A percentile compares a stretch with the other conserved stretches of the same genome.
These are phyloP conservation scores for Ustulina deusta DNA, from an alignment of 2,329 filamentous ascomycete species.

Conservation along the genomic window DNA sequence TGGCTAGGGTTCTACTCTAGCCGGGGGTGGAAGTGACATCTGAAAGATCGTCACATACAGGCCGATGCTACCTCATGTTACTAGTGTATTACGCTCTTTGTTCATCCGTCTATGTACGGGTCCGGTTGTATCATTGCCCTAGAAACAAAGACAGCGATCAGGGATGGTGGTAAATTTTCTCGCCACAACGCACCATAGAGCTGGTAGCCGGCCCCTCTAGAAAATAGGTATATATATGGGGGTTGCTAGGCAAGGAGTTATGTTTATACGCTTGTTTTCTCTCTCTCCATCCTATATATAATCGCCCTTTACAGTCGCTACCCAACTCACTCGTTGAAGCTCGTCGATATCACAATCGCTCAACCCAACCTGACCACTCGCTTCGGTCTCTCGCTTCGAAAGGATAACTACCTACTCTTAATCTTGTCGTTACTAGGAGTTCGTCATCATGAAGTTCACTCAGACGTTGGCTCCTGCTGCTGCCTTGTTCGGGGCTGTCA, in stretches of 20 bases:
- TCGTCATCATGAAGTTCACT: slow-evolving; percentile 53
- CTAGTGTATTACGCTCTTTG: slow-evolving; percentile 21
- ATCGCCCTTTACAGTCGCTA: slow-evolving; percentile 46
- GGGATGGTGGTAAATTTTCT: slow-evolving; percentile 42
- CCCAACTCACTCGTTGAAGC: slow-evolving; percentile 39
- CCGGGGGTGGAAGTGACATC: slow-evolving; percentile 11
- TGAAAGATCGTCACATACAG: slow-evolving; percentile 2
- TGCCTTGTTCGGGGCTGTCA: slow-evolving; percentile 50
- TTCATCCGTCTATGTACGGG: slow-evolving; percentile 9
- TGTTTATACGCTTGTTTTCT: slow-evolving; percentile 32
- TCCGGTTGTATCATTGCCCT: slow-evolving; percentile 37
- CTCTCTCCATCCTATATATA: slow-evolving; percentile 41
- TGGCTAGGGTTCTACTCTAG: not conserved
- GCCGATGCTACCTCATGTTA: slow-evolving; percentile 20
- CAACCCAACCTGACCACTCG: slow-evolving; percentile 35
- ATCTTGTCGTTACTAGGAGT: slow-evolving; percentile 38
- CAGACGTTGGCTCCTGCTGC: slow-evolving; percentile 51
- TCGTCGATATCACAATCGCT: slow-evolving; percentile 35
- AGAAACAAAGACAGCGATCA: slow-evolving; percentile 39
- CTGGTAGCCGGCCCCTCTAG: slow-evolving; percentile 37
- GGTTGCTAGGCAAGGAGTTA: slow-evolving; percentile 27
- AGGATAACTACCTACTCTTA: slow-evolving; percentile 42
- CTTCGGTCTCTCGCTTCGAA: slow-evolving; percentile 40
- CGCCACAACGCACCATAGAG: slow-evolving; percentile 41
- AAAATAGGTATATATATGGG: slow-evolving; percentile 45